phyloP scores from a whole-genome alignment of 179 eudicot genomes.

The Beta corolliflora region DNA sequence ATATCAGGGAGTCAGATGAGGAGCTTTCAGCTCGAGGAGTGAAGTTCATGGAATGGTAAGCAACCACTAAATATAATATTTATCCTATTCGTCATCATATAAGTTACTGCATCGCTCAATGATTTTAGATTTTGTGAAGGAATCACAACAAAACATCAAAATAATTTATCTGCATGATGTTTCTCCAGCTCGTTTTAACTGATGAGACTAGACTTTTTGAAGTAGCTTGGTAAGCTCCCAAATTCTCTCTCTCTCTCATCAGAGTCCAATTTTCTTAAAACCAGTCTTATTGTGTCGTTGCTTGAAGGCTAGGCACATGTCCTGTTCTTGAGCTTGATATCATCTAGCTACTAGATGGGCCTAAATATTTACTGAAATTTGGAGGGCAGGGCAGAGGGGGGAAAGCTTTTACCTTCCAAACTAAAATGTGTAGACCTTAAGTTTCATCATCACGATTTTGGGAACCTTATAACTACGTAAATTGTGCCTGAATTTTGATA shows the following conservation, averaged over 20 bases:
- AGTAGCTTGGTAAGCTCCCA: slow-evolving; percentile 3
- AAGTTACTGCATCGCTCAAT: not conserved
- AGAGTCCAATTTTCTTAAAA: not conserved
- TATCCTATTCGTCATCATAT: not conserved
- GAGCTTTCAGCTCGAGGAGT: slow-evolving; percentile 38
- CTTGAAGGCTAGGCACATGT: not conserved
- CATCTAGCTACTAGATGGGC: not conserved
- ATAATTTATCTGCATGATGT: not conserved
- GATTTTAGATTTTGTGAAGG: not conserved
- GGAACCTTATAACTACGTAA: not conserved
- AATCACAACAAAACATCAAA: not conserved
- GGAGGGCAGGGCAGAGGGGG: not conserved
- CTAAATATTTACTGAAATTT: not conserved
- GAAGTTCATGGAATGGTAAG: slow-evolving; percentile 34
- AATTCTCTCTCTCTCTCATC: not conserved
- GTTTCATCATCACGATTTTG: not conserved
- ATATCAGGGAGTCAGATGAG: slow-evolving; percentile 37
- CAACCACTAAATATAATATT: not conserved
- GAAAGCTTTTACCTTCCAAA: not conserved
- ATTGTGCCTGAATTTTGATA: not conserved
- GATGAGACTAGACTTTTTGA: not conserved
- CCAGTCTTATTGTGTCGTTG: not conserved
- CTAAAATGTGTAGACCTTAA: not conserved
- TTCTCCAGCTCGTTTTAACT: slow-evolving; percentile 3
- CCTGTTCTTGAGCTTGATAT: not conserved